Evolutionary conservation across 805 yeast genomes (phyloP), one percentile per base, ranked within the genome.

Genomic region (Monosporozyma aquatica): DNA sequence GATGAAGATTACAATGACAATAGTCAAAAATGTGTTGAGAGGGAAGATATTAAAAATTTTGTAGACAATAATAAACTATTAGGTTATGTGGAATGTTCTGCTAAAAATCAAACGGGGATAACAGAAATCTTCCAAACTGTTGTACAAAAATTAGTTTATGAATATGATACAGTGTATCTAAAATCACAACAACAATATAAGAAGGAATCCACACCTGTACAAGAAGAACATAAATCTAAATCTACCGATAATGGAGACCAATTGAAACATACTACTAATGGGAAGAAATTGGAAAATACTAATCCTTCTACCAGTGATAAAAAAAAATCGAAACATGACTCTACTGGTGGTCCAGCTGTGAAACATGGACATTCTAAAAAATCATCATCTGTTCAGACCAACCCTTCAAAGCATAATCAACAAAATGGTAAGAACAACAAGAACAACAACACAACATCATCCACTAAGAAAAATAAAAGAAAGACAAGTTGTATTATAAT

Each of bases 101-200:
- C 96, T 7, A 82, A 89, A 10, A 81, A 90, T 17, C 95, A 87
- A 64, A 74, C 72, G 42, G 95, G 95, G 13, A 87, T 87, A 37
- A 82, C 82, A 57, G 82, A 81, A 43, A 82, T 87, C 5, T 87
- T 87, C 53, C 95, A 87, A 54, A 78, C 68, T 45, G 94, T 95
- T 8, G 86, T 87, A 29, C 74, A 78, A 47, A 71, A 80, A 0
- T 89, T 82, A 10, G 70, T 81, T 42, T 37, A 37, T 20, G 29
- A 37, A 7, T 45, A 42, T 34, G 59, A 49, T 26, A 53, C 55
- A 11, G 18, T n/a, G 10, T 18, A 11, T 11, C 7, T 30, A 7
- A 30, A 30, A 11, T 11, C 13, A 30, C 51, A 51, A 24, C 18
- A 17, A 24, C 29, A 24, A 24, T 11, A 23, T 21, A 28, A 65